Evolutionary conservation across 1,284 basidiomycete genomes (phyloP), one percentile per base, ranked within the genome.

Genomic region (Fistulinella cinereoalba): DNA sequence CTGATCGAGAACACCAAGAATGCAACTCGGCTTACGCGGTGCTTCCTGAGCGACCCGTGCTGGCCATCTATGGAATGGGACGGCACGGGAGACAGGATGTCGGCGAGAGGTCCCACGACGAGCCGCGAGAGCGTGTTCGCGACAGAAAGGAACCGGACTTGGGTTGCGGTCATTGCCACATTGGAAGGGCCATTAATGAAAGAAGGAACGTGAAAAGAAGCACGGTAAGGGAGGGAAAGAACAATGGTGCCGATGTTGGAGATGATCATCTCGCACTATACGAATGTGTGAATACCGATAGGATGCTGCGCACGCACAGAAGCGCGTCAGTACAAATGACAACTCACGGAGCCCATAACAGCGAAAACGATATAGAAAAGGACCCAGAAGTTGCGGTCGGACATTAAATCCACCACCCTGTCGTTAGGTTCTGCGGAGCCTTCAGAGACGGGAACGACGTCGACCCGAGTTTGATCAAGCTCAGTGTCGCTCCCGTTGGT

Each of bases 241-340:
- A 83, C 75, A 42, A 89, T 84, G 3, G 83, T 79, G 23, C 85
- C 87, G 39, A 90, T 80, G 56, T 88, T 90, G 10, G 85, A 81
- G 25, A 89, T 81, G 19, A 90, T 74, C 87, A 88, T 90, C 65
- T 90, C 87, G 40, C 80, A 79, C 88, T 89, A 46, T 11, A 8
- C 31, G 40, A 42, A 37, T 7, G 7, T 9, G 24, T 44, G 18
- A 46, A 37, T 33, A n/a, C 31, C 9, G 31, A 16, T n/a, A n/a
- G 16, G 16, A 9, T 2, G 16, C 7, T 33, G 9, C 6, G 28
- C n/a, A 13, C 6, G 28, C 6, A 29, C 28, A 32, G 8, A 27
- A 15, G 2, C 8, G 25, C 4, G 5, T 34, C 11, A 4, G 2
- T 16, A 15, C 2, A 21, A 21, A 13, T 11, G 18, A 12, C 4